phyloP scores from a whole-genome alignment of 129 eudicot species.

The Ambrosia trifida region DNA sequence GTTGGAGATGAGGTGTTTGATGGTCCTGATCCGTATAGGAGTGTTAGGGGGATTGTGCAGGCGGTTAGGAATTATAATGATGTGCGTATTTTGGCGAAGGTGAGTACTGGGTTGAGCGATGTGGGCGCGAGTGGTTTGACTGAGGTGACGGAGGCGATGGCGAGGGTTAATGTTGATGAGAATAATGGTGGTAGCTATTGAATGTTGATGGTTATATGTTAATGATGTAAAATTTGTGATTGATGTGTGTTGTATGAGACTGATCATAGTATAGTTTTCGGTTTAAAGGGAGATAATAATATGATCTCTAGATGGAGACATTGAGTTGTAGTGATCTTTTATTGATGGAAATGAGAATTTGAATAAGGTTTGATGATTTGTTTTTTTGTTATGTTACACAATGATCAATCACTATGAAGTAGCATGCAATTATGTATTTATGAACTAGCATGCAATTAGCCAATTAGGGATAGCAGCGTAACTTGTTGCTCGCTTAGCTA shows the following conservation, averaged over 20 bases:
- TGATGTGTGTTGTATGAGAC: conserved; percentile 16
- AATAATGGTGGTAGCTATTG: conserved; percentile 27
- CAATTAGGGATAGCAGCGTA: too few relatives aligned
- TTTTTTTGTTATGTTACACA: neutral
- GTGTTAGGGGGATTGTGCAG: conserved; percentile 69
- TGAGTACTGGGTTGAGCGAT: conserved; percentile 66
- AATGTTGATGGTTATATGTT: neutral
- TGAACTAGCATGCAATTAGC: too few relatives aligned
- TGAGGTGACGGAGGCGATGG: conserved; percentile 63
- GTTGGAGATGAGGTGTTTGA: conserved; percentile 65
- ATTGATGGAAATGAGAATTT: conserved; percentile 24
- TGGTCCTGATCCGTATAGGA: conserved; percentile 55
- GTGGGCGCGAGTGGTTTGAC: conserved; percentile 30
- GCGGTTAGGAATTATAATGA: conserved; percentile 85
- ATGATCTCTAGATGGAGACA: conserved; percentile 20
- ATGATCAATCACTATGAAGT: neutral
- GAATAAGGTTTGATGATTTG: conserved; percentile 19
- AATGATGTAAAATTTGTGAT: too few relatives aligned
- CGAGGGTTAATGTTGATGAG: conserved; percentile 51
- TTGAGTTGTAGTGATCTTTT: conserved; percentile 7
- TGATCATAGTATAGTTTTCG: conserved; percentile 10
- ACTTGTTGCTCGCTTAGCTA: too few relatives aligned
- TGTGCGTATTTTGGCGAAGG: conserved; percentile 59
- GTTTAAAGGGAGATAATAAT: neutral
- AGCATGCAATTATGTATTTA: neutral